phyloP scores from a whole-genome alignment of 371 early-diverging fungal genomes.

The Zychaea mexicana region DNA sequence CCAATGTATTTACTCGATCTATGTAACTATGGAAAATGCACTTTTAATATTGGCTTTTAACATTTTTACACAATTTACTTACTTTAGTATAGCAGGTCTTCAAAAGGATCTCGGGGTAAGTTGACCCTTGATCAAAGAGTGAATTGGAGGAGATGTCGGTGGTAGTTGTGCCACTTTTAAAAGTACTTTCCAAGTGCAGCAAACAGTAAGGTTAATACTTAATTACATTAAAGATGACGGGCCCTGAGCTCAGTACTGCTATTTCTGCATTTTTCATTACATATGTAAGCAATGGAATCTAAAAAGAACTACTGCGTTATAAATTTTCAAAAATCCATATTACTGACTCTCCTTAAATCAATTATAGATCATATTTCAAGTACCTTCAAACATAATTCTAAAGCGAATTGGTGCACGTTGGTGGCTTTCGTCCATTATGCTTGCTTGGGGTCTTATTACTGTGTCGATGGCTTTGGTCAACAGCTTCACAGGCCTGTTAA shows the following conservation, averaged over 20 bases:
- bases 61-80: too few species aligned
- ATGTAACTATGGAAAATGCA: too few species aligned
- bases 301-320: too few species aligned
- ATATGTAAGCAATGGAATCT: conserved; percentile 41
- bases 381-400: conserved; percentile 44
- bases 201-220: not conserved
- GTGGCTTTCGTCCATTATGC: conserved; percentile 49
- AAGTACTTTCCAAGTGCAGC: too few species aligned
- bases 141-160: too few species aligned
- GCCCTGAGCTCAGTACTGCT: conserved; percentile 20
- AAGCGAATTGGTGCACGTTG: conserved; percentile 32
- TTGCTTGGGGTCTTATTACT: conserved; percentile 37
- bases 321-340: not conserved
- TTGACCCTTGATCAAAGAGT: not conserved
- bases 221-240: conserved; percentile 18
- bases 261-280: conserved; percentile 45
- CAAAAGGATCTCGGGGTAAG: conserved; percentile 21
- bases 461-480: conserved; percentile 24
- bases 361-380: conserved; percentile 42
- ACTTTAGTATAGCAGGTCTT: conserved; percentile 20
- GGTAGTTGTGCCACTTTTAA: too few species aligned
- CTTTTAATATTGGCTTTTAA: too few species aligned
- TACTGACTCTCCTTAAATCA: not conserved
- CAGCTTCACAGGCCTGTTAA: conserved; percentile 28
- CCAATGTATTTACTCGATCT: too few species aligned